phyloP scores from a whole-genome alignment of 495 filamentous ascomycete genomes.

The Choiromyces venosus region DNA sequence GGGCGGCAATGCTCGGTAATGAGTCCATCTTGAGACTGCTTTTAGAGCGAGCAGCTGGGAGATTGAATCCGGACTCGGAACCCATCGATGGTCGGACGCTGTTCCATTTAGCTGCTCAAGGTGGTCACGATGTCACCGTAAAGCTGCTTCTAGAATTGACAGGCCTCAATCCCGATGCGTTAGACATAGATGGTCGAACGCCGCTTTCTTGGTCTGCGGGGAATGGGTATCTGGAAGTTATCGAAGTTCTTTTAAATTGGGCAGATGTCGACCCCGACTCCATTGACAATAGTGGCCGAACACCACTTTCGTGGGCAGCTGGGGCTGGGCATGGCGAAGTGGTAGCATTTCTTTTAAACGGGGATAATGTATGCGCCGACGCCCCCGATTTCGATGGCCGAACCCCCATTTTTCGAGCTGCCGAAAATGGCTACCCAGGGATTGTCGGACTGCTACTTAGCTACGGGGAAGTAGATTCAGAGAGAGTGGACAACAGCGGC shows the following conservation, averaged over 20 bases:
- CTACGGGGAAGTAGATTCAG: slow-evolving; percentile 10
- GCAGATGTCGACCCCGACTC: neutral
- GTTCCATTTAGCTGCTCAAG: slow-evolving; percentile 23
- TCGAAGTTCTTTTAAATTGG: slow-evolving; percentile 32
- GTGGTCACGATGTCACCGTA: slow-evolving; percentile 31
- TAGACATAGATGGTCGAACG: slow-evolving; percentile 20
- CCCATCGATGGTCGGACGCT: too few relatives aligned
- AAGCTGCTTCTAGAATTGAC: slow-evolving; percentile 16
- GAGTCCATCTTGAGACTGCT: too few relatives aligned
- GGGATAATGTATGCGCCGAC: neutral
- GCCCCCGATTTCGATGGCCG: neutral
- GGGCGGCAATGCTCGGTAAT: too few relatives aligned
- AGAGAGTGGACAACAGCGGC: slow-evolving; percentile 17
- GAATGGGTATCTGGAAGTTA: slow-evolving; percentile 28
- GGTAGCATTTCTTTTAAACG: neutral
- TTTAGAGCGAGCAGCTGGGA: too few relatives aligned
- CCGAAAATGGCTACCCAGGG: neutral
- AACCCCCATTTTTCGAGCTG: neutral
- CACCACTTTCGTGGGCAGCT: neutral
- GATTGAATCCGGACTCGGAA: too few relatives aligned
- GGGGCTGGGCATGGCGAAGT: neutral
- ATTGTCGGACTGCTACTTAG: slow-evolving; percentile 1
- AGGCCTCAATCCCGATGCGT: slow-evolving; percentile 16
- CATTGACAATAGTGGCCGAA: slow-evolving; percentile 5
- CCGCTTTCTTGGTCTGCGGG: slow-evolving; percentile 23